phyloP scores from a whole-genome alignment of 1,284 basidiomycete genomes.

The Pisolithus thermaeus region DNA sequence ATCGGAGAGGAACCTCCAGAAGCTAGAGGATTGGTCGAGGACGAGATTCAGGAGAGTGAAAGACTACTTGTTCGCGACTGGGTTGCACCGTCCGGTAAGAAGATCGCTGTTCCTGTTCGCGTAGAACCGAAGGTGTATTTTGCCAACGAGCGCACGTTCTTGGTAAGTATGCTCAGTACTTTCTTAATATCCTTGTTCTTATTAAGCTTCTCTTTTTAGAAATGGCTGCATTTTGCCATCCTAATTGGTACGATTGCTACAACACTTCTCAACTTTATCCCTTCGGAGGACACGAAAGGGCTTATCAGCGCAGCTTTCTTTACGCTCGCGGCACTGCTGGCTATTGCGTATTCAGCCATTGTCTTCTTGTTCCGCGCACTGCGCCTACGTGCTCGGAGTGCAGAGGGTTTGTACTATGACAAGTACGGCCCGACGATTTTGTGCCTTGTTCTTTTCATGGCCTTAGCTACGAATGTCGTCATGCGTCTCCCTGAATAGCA shows the following conservation, averaged over 20 bases:
- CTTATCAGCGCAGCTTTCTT: constrained; percentile 84
- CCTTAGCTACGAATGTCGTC: constrained; percentile 73
- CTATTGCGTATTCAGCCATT: constrained; percentile 83
- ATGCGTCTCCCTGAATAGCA: constrained; percentile 48
- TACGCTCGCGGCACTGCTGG: constrained; percentile 83
- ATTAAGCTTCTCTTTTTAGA: constrained; percentile 37
- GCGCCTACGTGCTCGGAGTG: constrained; percentile 68
- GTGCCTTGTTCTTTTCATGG: constrained; percentile 64
- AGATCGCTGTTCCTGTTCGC: constrained; percentile 87
- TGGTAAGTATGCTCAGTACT: constrained; percentile 45
- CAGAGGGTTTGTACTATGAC: constrained; percentile 84
- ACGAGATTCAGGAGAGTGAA: constrained; percentile 40
- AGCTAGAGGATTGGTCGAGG: constrained; percentile 37
- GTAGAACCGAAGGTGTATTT: constrained; percentile 99
- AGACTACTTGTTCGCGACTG: constrained; percentile 68
- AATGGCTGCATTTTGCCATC: constrained; percentile 93
- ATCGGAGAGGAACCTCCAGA: constrained; percentile 34
- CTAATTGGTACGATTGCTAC: constrained; percentile 88
- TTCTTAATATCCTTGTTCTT: too few relatives aligned
- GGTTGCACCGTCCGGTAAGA: constrained; percentile 82
- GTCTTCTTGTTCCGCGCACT: constrained; percentile 87
- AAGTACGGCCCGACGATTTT: constrained; percentile 80
- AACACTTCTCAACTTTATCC: constrained; percentile 84
- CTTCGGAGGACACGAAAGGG: constrained; percentile 69
- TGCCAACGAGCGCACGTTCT: constrained; percentile 90